Evolutionary conservation across 768 basidiomycete species (phyloP).

Genomic region (Xanthoconium purpureum): DNA sequence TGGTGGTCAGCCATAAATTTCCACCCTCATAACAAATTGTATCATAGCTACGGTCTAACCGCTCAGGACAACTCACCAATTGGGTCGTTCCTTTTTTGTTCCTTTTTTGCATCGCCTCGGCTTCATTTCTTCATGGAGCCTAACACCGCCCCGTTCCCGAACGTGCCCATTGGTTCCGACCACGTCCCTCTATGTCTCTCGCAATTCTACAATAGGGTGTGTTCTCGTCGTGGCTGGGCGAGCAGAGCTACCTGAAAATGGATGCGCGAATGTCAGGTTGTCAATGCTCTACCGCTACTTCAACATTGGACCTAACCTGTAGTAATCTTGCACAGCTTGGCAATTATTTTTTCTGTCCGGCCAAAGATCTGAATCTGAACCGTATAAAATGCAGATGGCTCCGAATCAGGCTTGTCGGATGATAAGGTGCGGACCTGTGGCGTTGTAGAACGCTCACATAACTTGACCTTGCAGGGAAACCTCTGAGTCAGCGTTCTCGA

Average conservation of each 20-base stretch:
- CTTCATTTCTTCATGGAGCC: conserved; percentile 4
- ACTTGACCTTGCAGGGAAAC: neutral
- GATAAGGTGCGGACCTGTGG: conserved; percentile 22
- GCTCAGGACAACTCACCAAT: conserved; percentile 4
- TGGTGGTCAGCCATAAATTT: conserved; percentile 11
- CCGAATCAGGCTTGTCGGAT: neutral
- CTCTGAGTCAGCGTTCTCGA: conserved; percentile 4
- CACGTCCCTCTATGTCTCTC: conserved; percentile 3
- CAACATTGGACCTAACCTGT: conserved; percentile 8
- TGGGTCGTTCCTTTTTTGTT: neutral
- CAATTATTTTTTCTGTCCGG: neutral
- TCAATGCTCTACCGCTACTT: neutral
- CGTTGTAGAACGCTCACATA: conserved; percentile 15
- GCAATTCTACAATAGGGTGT: conserved; percentile 4
- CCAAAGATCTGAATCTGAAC: neutral
- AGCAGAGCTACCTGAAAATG: conserved; percentile 21
- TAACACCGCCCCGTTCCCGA: conserved; percentile 14
- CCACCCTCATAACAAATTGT: conserved; percentile 9
- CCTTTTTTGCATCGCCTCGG: conserved; percentile 1
- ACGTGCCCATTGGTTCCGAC: conserved; percentile 6
- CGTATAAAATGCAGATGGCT: neutral
- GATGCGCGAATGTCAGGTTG: conserved; percentile 6
- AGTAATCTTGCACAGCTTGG: neutral
- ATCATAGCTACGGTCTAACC: conserved; percentile 24
- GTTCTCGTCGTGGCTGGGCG: conserved; percentile 4